Evolutionary conservation across 805 yeast genomes (phyloP).

Genomic region (Sungouiella thailandica): DNA sequence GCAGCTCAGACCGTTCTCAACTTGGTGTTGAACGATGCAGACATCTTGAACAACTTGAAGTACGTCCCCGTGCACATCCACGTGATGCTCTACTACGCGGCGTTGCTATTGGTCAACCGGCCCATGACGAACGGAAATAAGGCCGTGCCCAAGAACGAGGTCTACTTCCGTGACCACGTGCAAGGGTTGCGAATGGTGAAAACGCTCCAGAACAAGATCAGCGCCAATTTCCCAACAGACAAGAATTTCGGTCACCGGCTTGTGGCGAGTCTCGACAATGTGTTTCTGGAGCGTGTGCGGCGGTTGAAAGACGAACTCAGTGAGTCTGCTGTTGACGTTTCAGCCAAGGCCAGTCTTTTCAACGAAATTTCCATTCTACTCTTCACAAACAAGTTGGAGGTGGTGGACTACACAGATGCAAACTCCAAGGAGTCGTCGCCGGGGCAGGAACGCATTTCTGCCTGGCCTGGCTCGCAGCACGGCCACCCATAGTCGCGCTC

Average conservation of each 20-base stretch:
- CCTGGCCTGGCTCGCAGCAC: constrained; percentile 69
- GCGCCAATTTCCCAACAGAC: constrained; percentile 49
- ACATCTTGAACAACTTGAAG: constrained; percentile 49
- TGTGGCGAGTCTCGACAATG: constrained; percentile 27
- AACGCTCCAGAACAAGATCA: constrained; percentile 38
- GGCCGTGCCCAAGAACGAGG: constrained; percentile 10
- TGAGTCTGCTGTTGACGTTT: constrained; percentile 5
- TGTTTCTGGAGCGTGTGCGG: constrained; percentile 24
- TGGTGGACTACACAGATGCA: constrained; percentile 11
- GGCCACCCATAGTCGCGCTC: constrained; percentile 46
- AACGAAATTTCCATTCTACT: constrained; percentile 10
- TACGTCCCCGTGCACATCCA: constrained; percentile 72
- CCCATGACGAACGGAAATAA: constrained; percentile 23
- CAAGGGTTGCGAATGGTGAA: constrained; percentile 40
- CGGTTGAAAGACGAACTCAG: constrained; percentile 16
- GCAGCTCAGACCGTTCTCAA: constrained; percentile 63
- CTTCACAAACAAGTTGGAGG: constrained; percentile 7
- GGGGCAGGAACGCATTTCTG: constrained; percentile 35
- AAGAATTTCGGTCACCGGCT: constrained; percentile 44
- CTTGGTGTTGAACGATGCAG: constrained; percentile 54
- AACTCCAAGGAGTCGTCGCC: constrained; percentile 26
- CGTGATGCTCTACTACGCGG: constrained; percentile 66
- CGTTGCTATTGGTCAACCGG: constrained; percentile 49
- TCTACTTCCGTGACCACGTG: constrained; percentile 23
- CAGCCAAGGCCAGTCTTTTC: constrained; percentile 16